Conservation (phyloP, 805 yeast genomes). For the Jamesozyma jinghongensis region DNA sequence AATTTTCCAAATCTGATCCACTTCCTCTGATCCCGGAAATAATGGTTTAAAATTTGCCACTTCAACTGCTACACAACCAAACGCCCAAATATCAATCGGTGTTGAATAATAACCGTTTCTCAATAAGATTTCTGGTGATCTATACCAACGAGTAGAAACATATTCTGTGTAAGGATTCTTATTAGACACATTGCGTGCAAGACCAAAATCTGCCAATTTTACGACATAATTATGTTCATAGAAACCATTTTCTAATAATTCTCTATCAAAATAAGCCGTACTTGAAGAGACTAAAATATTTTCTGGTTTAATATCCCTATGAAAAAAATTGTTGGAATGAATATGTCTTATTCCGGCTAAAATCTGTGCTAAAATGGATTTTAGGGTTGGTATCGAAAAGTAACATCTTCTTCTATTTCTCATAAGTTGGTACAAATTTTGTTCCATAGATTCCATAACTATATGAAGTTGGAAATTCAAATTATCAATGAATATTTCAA, state of each 20-base stretch:
- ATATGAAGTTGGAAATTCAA: slow-evolving; percentile 54
- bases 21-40: slow-evolving; percentile 73
- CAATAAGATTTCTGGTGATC: slow-evolving; percentile 72
- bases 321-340: slow-evolving; percentile 52
- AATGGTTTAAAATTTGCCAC: slow-evolving; percentile 65
- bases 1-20: slow-evolving; percentile 69
- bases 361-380: slow-evolving; percentile 61
- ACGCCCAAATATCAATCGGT: slow-evolving; percentile 81
- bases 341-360: slow-evolving; percentile 75
- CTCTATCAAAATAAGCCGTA: slow-evolving; percentile 40
- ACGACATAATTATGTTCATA: slow-evolving; percentile 43
- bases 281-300: slow-evolving; percentile 67
- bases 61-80: slow-evolving; percentile 71
- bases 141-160: slow-evolving; percentile 79
- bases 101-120: slow-evolving; percentile 53
- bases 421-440: slow-evolving; percentile 71
- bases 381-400: slow-evolving; percentile 51
- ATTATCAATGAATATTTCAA: slow-evolving; percentile 72
- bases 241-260: slow-evolving; percentile 19
- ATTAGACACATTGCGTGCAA: slow-evolving; percentile 53
- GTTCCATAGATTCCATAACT: slow-evolving; percentile 83
- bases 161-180: slow-evolving; percentile 58
- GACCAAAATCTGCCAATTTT: slow-evolving; percentile 73
- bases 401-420: slow-evolving; percentile 44
- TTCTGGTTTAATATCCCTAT: slow-evolving; percentile 91